Base-by-base conservation (phyloP, 2,329 filamentous ascomycete genomes). In the Colletotrichum horii region DNA sequence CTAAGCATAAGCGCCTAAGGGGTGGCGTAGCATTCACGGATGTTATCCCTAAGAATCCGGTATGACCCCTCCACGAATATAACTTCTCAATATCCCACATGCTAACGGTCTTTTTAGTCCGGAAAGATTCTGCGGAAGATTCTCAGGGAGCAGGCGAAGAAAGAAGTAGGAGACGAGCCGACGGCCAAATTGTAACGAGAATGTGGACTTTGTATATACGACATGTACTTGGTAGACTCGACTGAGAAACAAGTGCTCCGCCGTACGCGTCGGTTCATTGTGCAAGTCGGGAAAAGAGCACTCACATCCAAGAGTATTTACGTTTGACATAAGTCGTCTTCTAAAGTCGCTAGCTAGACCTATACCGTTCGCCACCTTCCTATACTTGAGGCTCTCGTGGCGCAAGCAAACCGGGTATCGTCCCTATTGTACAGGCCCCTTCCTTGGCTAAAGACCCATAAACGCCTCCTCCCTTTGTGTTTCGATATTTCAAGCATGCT, bases 11-110 rank as follows among this genome's bases (percentile, higher is more conserved):
- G 84, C 87, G 91, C 76, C 86, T 96, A 66, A 91, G 87, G 34
- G 94, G 94, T 0, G 94, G 94, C 3, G 91, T 96, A 3, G 86
- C 89, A 15, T 94, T 95, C 81, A 84, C 93, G 3, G 91, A 94
- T 58, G 86, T 85, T 7, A 92, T 96, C 66, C 94, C 94, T 4
- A 84, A 83, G 79, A 82, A 83, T 78, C 91, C 92, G 48, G 91
- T 92, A 80, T 81, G 88, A 22, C 84, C 64, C 55, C 34, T 38
- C 36, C 26, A 48, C 19, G 32, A 60, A 52, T 24, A 8, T 55
- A n/a, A 34, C 30, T 70, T 14, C 8, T 61, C 8, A 66, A 67
- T 38, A 76, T 52, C 14, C 28, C 24, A 19, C 11, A n/a, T 32
- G 30, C 66, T 76, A 66, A 68, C 38, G 48, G 30, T 8, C 36